Conservation (phyloP, 129 eudicot genomes). For the Silybum marianum region DNA sequence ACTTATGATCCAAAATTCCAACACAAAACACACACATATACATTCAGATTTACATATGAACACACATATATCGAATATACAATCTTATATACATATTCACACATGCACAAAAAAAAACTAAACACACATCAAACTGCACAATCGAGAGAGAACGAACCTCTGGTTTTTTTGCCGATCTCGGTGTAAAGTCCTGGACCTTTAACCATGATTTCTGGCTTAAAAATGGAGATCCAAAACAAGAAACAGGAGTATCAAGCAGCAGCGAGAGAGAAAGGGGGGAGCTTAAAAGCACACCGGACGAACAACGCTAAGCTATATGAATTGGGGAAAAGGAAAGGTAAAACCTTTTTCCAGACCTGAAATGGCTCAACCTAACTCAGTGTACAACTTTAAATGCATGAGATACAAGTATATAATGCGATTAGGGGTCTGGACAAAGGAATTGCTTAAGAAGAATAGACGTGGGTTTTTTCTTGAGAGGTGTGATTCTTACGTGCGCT, state of each 20-base stretch:
- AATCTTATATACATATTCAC: neutral
- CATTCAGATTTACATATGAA: neutral
- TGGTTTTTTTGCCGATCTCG: conserved; percentile 72
- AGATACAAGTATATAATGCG: neutral
- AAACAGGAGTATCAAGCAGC: conserved; percentile 21
- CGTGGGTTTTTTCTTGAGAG: conserved; percentile 21
- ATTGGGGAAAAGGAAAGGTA: conserved; percentile 14
- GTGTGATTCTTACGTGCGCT: conserved; percentile 4
- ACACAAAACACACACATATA: neutral
- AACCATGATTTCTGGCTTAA: conserved; percentile 45
- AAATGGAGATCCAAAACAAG: conserved; percentile 15
- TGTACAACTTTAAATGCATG: neutral
- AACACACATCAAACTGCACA: conserved; percentile 3
- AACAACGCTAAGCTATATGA: conserved; percentile 35
- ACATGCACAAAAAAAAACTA: neutral
- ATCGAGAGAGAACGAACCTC: conserved; percentile 44
- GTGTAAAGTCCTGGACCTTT: conserved; percentile 94
- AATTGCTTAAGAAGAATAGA: neutral
- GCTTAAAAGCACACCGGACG: neutral
- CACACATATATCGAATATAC: neutral
- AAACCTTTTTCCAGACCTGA: conserved; percentile 22
- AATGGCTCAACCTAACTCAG: neutral
- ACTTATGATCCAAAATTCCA: neutral
- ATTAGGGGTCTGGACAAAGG: neutral
- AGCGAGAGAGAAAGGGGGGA: neutral